A percentile compares a stretch with the other conserved stretches of the same genome.
Conservation (phyloP, 352 stramenopile genomes). For the Pythium aristosporum region DNA sequence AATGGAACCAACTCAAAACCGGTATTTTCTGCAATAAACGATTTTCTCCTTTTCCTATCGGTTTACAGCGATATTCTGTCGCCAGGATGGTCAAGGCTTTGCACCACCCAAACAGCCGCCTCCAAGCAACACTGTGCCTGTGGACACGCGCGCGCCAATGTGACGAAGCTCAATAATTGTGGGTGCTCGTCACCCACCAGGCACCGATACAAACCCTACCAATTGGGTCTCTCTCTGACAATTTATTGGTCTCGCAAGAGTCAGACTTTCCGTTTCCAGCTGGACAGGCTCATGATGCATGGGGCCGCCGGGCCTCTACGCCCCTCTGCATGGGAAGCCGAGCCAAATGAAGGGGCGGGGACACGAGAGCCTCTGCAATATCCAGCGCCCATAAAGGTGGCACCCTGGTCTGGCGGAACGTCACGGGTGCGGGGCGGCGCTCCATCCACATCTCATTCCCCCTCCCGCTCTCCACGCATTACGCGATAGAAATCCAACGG, state of each 20-base stretch:
- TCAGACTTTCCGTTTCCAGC: background rate
- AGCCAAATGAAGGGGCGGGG: background rate
- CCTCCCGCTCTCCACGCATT: background rate
- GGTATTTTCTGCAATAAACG: background rate
- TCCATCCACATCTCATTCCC: background rate
- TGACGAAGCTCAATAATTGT: slow-evolving; percentile 2
- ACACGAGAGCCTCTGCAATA: slow-evolving; percentile 2
- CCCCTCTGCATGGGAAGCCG: background rate
- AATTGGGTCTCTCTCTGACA: background rate
- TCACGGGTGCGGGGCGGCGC: no score
- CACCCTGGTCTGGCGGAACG: background rate
- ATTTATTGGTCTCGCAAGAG: slow-evolving; percentile 3
- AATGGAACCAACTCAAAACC: background rate
- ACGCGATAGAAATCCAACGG: background rate
- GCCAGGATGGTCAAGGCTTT: background rate
- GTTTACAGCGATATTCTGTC: background rate
- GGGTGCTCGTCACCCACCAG: background rate
- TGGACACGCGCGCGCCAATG: background rate
- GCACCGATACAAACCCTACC: background rate
- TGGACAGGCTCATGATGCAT: background rate
- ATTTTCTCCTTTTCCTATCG: background rate
- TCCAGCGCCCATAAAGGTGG: background rate
- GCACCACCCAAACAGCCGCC: slow-evolving; percentile 4
- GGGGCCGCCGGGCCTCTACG: background rate
- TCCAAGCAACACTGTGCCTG: background rate